Evolutionary conservation across 331 rosid genomes (phyloP).

Genomic region (Dryas integrifolia): DNA sequence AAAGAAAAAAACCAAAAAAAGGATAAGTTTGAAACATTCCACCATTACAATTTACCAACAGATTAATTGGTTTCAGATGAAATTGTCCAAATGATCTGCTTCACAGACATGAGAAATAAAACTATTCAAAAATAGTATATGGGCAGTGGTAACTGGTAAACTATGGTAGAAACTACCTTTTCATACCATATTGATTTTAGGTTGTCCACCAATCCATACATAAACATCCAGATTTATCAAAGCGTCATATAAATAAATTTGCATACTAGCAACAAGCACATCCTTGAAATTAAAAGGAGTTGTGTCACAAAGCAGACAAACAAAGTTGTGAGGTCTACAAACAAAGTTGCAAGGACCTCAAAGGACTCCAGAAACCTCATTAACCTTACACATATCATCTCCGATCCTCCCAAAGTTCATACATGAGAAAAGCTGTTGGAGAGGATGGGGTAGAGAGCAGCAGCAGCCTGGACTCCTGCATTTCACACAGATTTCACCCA

Average conservation of each 20-base stretch:
- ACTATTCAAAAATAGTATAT: too few species aligned
- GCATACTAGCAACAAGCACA: conserved; percentile 20
- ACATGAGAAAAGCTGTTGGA: conserved; percentile 35
- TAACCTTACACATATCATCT: conserved; percentile 41
- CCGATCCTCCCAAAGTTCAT: conserved; percentile 35
- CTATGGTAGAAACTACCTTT: not conserved
- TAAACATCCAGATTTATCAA: not conserved
- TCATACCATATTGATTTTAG: not conserved
- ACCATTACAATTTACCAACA: too few species aligned
- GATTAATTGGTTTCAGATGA: too few species aligned
- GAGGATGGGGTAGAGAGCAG: conserved; percentile 31
- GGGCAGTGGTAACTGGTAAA: too few species aligned
- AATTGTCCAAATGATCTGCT: too few species aligned
- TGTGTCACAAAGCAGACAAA: conserved; percentile 23
- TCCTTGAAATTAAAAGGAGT: not conserved
- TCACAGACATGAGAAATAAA: too few species aligned
- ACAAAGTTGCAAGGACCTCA: conserved; percentile 31
- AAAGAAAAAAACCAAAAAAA: too few species aligned
- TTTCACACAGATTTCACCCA: too few species aligned
- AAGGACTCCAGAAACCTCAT: conserved; percentile 32
- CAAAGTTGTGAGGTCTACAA: too few species aligned
- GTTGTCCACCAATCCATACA: not conserved
- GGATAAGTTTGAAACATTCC: too few species aligned
- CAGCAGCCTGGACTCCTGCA: conserved; percentile 11
- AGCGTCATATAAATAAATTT: not conserved